A percentile compares a stretch with the other conserved stretches of the same genome.
Conservation (phyloP, 306 rosid genomes). For the Ceratonia siliqua region DNA sequence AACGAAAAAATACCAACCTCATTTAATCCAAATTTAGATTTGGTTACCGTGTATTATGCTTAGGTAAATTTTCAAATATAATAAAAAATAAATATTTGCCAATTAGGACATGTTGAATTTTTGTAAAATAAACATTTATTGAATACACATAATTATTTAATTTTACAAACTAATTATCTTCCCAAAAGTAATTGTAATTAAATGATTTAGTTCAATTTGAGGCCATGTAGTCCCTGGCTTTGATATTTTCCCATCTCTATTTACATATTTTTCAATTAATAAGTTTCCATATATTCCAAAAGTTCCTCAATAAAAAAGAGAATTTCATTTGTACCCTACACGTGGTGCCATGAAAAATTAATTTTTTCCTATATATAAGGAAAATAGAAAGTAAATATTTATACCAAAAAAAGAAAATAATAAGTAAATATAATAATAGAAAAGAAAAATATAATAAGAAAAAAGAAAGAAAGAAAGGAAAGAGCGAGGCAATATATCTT, state of each 20-base stretch:
- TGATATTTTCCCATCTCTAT: neutral
- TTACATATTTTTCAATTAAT: neutral
- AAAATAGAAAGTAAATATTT: neutral
- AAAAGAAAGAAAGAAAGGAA: no score
- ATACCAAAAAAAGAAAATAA: neutral
- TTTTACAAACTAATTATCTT: neutral
- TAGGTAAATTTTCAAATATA: neutral
- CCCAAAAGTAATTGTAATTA: neutral
- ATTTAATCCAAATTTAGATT: neutral
- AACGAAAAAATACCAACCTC: neutral
- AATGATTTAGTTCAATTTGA: neutral
- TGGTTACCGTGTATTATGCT: neutral
- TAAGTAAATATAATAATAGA: neutral
- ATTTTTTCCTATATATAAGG: no score
- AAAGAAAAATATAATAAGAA: neutral
- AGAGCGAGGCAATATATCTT: neutral
- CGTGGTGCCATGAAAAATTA: neutral
- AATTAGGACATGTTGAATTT: neutral
- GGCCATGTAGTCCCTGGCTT: neutral
- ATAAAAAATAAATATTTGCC: neutral
- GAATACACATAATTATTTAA: neutral
- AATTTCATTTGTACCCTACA: neutral
- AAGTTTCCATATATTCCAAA: neutral
- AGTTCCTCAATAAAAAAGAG: neutral
- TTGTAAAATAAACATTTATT: neutral